Evolutionary conservation across 805 yeast genomes (phyloP), one percentile per base, ranked within the genome.

Genomic region (Suhomyces xylopsoci): DNA sequence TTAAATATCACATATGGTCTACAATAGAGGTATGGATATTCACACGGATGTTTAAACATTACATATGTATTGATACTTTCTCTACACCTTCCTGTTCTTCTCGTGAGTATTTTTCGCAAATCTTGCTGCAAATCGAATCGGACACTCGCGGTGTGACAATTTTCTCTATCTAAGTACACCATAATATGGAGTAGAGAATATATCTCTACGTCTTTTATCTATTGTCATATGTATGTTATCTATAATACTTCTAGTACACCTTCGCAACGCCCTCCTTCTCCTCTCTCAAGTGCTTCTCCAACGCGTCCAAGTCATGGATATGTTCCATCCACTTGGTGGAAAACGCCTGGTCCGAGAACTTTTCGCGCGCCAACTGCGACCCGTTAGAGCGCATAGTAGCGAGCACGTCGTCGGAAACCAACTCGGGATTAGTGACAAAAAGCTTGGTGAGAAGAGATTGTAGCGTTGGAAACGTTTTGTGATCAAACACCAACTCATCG

Each of bases 321-420:
- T 64, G 57, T 10, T 56, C 41, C 43, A 63, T 65, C 96, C 96
- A 89, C 24, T 70, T 68, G 7, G 55, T 57, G 38, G 75, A 80
- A 62, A 89, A 89, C 24, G 69, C 73, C 17, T 68, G 69, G 62
- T 88, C 88, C 5, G 90, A 82, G 62, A 90, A 89, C 63, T 81
- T 78, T 48, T 77, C 73, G 26, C 42, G 28, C 9, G 77, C 82
- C 53, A 78, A 65, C n/a, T 67, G 62, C 45, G 62, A 58, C 6
- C 81, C 91, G 40, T 81, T 65, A 9, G 63, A 54, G 15, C 88
- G 73, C 59, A 81, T 79, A 3, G 56, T 59, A 1, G 60, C 53
- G 51, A 79, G 71, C 19, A 74, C 78, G 0, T 58, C 58, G 1
- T 70, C 71, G 1, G 58, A n/a, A 2, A 62, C 51, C 24, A 64